phyloP scores from a whole-genome alignment of 441 rosid species.

The Brassica balearica region DNA sequence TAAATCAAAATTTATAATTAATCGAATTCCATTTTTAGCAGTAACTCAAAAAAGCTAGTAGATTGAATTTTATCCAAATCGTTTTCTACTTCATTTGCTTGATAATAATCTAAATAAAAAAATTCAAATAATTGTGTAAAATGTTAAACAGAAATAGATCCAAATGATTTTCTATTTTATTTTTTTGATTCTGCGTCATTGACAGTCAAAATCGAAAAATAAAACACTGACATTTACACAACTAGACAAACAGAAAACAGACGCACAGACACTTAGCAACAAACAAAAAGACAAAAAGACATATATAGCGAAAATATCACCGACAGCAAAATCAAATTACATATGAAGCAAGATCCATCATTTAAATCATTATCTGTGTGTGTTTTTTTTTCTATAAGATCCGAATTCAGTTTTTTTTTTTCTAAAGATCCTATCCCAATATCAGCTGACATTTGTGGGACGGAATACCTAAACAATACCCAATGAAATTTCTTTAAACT shows the following conservation, averaged over 20 bases:
- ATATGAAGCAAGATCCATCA: constrained; percentile 21
- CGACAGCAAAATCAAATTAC: constrained; percentile 40
- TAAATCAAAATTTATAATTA: neutral
- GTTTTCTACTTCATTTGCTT: neutral
- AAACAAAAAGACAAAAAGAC: constrained; percentile 30
- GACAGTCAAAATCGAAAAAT: neutral
- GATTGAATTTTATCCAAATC: neutral
- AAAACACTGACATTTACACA: neutral
- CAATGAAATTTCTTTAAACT: neutral
- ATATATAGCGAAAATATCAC: constrained; percentile 33
- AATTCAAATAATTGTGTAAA: neutral
- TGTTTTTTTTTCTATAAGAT: neutral
- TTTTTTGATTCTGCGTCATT: neutral
- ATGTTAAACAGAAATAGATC: neutral
- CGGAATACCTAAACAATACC: neutral
- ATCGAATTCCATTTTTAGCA: neutral
- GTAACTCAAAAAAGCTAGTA: neutral
- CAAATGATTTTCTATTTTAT: neutral
- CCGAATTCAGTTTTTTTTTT: no score
- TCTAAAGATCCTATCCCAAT: neutral
- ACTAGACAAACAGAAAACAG: constrained; percentile 10
- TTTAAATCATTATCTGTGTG: neutral
- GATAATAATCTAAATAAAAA: neutral
- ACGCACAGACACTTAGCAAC: constrained; percentile 32
- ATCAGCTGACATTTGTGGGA: constrained; percentile 11